phyloP scores from a whole-genome alignment of 2,329 filamentous ascomycete genomes.

The Pseudogymnoascus destructans region DNA sequence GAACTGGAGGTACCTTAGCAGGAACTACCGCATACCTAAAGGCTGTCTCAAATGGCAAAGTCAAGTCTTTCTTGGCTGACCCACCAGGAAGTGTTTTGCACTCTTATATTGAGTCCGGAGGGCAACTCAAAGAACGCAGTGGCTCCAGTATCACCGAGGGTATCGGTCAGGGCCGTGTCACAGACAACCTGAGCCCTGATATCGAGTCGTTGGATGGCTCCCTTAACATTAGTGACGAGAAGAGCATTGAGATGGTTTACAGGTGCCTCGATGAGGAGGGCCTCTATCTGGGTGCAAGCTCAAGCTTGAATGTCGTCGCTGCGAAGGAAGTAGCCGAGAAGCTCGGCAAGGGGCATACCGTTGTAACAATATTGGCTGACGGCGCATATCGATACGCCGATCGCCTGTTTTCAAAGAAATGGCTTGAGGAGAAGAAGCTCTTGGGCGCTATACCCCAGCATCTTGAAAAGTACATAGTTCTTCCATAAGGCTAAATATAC shows the following conservation, averaged over 20 bases:
- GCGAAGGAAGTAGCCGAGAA: slow-evolving; percentile 88
- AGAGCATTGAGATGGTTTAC: slow-evolving; percentile 97
- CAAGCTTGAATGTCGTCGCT: slow-evolving; percentile 85
- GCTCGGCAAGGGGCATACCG: slow-evolving; percentile 74
- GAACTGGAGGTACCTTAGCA: slow-evolving; percentile 82
- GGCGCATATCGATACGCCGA: slow-evolving; percentile 97
- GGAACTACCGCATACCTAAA: slow-evolving; percentile 84
- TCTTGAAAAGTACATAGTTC: slow-evolving; percentile 84
- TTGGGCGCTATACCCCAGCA: slow-evolving; percentile 69
- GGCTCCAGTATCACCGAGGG: slow-evolving; percentile 94
- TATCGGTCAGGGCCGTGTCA: slow-evolving; percentile 90
- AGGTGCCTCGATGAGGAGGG: slow-evolving; percentile 91
- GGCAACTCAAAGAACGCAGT: slow-evolving; percentile 64
- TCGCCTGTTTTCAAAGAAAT: slow-evolving; percentile 78
- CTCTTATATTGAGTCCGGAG: slow-evolving; percentile 77
- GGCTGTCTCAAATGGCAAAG: slow-evolving; percentile 60
- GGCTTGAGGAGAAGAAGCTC: slow-evolving; percentile 78
- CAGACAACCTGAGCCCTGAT: slow-evolving; percentile 84
- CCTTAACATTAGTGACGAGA: slow-evolving; percentile 74
- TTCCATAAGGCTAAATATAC: slow-evolving; percentile 44
- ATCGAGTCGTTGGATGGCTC: slow-evolving; percentile 75
- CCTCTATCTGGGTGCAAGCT: slow-evolving; percentile 87
- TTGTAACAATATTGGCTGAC: slow-evolving; percentile 89
- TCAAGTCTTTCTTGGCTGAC: slow-evolving; percentile 84
- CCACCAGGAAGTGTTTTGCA: slow-evolving; percentile 88